Conservation (phyloP, 345 rosid genomes). For the Gossypium herbaceum region DNA sequence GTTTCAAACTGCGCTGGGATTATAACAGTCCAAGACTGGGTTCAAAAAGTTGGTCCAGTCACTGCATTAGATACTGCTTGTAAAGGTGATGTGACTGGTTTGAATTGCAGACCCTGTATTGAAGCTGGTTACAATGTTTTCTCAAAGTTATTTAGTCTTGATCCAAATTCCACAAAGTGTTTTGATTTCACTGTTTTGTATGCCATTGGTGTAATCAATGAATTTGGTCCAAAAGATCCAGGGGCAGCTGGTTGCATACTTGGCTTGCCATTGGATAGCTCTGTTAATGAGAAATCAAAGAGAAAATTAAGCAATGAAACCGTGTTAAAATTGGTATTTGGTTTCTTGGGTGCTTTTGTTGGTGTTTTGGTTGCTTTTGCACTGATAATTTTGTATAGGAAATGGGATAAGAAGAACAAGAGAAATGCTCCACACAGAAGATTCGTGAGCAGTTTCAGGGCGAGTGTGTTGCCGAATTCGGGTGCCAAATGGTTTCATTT, state of each 20-base stretch:
- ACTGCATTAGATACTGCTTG: conserved; percentile 40
- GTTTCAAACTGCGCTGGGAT: conserved; percentile 44
- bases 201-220: conserved; percentile 44
- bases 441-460: conserved; percentile 33
- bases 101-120: conserved; percentile 43
- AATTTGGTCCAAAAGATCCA: conserved; percentile 38
- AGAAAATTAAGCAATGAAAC: conserved; percentile 2
- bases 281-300: conserved; percentile 9
- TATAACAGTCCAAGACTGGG: conserved; percentile 40
- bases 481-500: conserved; percentile 55
- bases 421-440: conserved; percentile 31
- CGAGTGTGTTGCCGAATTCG: conserved; percentile 37
- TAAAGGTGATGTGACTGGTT: conserved; percentile 33
- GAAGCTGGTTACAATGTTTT: conserved; percentile 45
- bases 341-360: conserved; percentile 28
- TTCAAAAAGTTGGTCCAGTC: conserved; percentile 24
- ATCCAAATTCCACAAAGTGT: conserved; percentile 38
- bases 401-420: conserved; percentile 27
- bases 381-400: conserved; percentile 26
- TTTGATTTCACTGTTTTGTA: conserved; percentile 39
- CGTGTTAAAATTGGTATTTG: conserved; percentile 22
- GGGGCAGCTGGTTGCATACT: conserved; percentile 44
- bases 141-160: conserved; percentile 25
- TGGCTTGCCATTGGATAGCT: conserved; percentile 34
- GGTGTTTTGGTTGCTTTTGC: conserved; percentile 37